Conservation (phyloP, 768 basidiomycete species). For the Trametes maxima region DNA sequence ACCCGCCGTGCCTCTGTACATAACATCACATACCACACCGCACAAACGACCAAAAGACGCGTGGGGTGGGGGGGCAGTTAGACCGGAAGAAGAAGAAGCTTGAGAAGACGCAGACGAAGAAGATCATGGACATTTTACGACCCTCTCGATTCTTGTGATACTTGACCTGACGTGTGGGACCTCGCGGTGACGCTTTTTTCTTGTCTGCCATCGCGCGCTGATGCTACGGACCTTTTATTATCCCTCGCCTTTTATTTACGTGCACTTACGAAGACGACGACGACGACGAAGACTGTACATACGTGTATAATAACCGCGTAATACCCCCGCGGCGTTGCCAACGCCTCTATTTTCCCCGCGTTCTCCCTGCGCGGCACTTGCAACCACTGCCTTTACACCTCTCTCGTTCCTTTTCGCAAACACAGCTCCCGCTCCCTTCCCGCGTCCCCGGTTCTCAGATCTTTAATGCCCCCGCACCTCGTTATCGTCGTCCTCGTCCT, state of each 20-base stretch:
- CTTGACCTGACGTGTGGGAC: not conserved
- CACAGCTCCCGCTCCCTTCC: no score
- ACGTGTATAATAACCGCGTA: constrained; percentile 1
- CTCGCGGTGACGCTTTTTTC: not conserved
- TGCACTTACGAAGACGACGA: not conserved
- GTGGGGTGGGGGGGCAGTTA: not conserved
- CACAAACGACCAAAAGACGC: not conserved
- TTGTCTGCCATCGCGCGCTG: not conserved
- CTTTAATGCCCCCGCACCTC: not conserved
- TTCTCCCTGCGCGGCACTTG: no score
- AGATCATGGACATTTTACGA: no score
- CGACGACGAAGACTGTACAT: not conserved
- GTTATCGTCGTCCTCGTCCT: not conserved
- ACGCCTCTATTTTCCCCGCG: not conserved
- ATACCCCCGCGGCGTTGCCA: not conserved
- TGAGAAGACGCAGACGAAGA: no score
- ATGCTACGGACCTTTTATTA: not conserved
- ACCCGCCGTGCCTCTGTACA: not conserved
- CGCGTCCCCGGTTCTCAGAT: not conserved
- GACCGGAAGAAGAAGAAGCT: not conserved
- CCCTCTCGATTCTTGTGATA: not conserved
- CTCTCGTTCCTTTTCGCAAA: not conserved
- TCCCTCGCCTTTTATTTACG: not conserved
- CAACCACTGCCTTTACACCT: no score
- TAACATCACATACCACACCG: no score